These are phyloP conservation scores for Delitschia confertaspora DNA, from an alignment of 495 filamentous ascomycete species.

Conservation along the genomic window DNA sequence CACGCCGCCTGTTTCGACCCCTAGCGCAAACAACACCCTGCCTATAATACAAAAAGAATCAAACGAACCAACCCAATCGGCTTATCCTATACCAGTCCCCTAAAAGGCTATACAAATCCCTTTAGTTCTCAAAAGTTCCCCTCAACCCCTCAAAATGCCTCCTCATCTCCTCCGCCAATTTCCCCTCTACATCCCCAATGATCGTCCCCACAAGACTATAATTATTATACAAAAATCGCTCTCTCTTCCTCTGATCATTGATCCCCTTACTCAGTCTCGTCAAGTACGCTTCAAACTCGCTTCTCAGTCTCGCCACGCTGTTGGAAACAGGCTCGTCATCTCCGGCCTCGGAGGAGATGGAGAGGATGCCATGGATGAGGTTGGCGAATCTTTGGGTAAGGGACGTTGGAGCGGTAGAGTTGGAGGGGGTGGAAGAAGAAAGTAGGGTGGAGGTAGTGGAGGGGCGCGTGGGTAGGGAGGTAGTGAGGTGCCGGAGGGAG, in stretches of 20 bases:
- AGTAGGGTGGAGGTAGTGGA: conserved; percentile 48
- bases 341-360: conserved; percentile 73
- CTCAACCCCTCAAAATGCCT: conserved; percentile 56
- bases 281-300: conserved; percentile 71
- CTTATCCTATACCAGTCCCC: too few species aligned
- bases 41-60: too few species aligned
- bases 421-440: conserved; percentile 49
- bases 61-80: too few species aligned
- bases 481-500: conserved; percentile 56
- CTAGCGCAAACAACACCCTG: too few species aligned
- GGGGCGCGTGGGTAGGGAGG: conserved; percentile 43
- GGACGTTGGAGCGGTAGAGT: conserved; percentile 80
- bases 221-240: conserved; percentile 88
- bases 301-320: conserved; percentile 63
- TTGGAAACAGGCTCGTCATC: conserved; percentile 87
- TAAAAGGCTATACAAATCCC: too few species aligned
- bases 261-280: conserved; percentile 58
- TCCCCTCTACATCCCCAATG: conserved; percentile 71
- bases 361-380: conserved; percentile 73
- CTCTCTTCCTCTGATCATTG: conserved; percentile 66
- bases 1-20: too few species aligned
- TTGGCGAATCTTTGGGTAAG: conserved; percentile 89
- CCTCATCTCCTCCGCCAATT: conserved; percentile 66
- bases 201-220: conserved; percentile 88
- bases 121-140: conserved; percentile 33